Evolutionary conservation across 208 protist species (phyloP), one percentile per base, ranked within the genome.

Genomic region (Trichomonas gallinae): DNA sequence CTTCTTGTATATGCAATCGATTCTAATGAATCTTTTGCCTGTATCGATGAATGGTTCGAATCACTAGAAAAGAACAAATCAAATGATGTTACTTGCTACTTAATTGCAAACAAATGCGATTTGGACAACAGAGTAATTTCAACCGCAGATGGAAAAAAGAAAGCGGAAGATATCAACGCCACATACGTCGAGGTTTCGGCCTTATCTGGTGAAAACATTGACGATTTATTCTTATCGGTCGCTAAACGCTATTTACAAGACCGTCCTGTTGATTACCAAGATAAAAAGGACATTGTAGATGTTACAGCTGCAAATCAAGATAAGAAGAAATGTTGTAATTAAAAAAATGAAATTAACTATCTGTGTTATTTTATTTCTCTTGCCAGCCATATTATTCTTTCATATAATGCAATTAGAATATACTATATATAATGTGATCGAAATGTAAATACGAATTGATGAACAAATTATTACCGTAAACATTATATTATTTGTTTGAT

Each of bases 21-120:
- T 48, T 44, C 63, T 42, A 0, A 3, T 17, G 49, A 82, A 6
- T 36, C 49, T 36, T 96, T 96, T 26, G n/a, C 4, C 23, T 38
- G 44, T 93, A 15, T 38, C 44, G 1, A 3, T 17, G 34, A 51
- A 34, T 48, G 23, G 9, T 93, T 93, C 44, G 34, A 51, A 34
- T 34, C 17, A 31, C n/a, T 96, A 8, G 11, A 96, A 36, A 49
- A 96, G 26, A 36, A 31, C 9, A 26, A 49, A 83, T 34, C 45
- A 31, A 49, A 96, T 36, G 31, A 82, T 0, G 51, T 96, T 31
- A 8, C 23, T 46, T 36, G 42, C 26, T 34, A 83, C 63, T 26
- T 96, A n/a, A 34, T 96, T 40, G 93, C 46, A 42, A 96, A 96
- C 82, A 96, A 96, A 81, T 45, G 8, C n/a, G 93, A 96, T 36